These are phyloP conservation scores for Apiotrichum montevideense DNA, from an alignment of 1,284 basidiomycete genomes.

Conservation along the genomic window DNA sequence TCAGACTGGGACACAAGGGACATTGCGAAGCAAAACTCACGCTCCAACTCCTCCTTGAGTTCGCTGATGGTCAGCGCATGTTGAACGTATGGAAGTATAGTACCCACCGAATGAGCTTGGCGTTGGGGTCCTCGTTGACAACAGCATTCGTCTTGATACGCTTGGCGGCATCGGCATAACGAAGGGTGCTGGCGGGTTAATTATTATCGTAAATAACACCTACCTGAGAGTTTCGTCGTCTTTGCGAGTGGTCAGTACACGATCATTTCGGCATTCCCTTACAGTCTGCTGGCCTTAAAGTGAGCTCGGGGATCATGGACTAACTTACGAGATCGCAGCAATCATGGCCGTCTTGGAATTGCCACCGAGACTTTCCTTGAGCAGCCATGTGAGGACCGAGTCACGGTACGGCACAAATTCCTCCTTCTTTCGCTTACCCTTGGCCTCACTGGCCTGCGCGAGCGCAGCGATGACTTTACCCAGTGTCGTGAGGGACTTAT, in stretches of 20 bases:
- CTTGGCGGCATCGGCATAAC: slow-evolving; percentile 97
- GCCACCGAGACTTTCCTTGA: slow-evolving; percentile 94
- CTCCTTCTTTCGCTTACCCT: slow-evolving; percentile 65
- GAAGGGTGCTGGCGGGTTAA: slow-evolving; percentile 40
- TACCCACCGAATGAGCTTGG: slow-evolving; percentile 67
- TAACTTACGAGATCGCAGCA: slow-evolving; percentile 72
- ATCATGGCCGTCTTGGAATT: slow-evolving; percentile 87
- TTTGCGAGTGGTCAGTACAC: slow-evolving; percentile 8
- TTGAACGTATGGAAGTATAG: background rate
- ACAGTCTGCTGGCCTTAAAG: slow-evolving; percentile 64
- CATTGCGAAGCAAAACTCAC: slow-evolving; percentile 47
- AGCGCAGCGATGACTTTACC: slow-evolving; percentile 95
- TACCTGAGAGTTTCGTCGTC: slow-evolving; percentile 87
- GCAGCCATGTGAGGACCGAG: slow-evolving; percentile 91
- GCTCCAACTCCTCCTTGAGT: slow-evolving; percentile 94
- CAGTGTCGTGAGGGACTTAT: slow-evolving; percentile 92
- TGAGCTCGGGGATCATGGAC: background rate
- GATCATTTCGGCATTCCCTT: slow-evolving; percentile 1
- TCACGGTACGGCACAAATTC: slow-evolving; percentile 93
- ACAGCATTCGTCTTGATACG: slow-evolving; percentile 99
- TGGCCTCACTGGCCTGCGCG: slow-evolving; percentile 61
- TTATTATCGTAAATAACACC: slow-evolving; percentile 3
- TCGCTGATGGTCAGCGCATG: slow-evolving; percentile 71
- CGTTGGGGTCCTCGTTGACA: slow-evolving; percentile 98
- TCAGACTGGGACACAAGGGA: background rate